These are phyloP conservation scores for Solanum verrucosum DNA, from an alignment of 257 asterid genomes.

Conservation along the genomic window DNA sequence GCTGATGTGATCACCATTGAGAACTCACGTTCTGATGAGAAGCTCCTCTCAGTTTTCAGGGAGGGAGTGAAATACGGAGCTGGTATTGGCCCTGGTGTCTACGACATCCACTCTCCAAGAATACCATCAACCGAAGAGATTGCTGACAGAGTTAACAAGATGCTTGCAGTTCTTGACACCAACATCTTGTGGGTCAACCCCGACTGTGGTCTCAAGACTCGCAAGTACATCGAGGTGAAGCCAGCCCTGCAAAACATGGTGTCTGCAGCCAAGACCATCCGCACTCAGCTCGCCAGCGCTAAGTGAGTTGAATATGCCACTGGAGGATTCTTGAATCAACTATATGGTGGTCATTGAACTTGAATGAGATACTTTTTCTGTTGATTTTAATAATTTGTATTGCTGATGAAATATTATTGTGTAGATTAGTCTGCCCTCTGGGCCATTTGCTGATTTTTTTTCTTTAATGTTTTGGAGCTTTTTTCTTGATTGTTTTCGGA, in stretches of 20 bases:
- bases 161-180: constrained; percentile 95
- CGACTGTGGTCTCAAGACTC: constrained; percentile 95
- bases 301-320: background rate
- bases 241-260: constrained; percentile 88
- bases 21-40: constrained; percentile 97
- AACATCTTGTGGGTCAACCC: constrained; percentile 98
- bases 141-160: constrained; percentile 82
- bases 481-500: background rate
- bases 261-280: constrained; percentile 72
- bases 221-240: constrained; percentile 80
- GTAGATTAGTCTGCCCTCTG: background rate
- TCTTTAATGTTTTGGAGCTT: background rate
- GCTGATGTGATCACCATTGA: constrained; percentile 97
- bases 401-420: background rate
- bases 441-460: background rate
- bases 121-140: constrained; percentile 86
- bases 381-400: background rate
- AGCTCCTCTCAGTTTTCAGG: constrained; percentile 92
- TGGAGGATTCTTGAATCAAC: background rate
- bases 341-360: background rate
- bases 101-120: constrained; percentile 95
- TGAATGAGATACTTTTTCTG: background rate
- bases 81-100: constrained; percentile 95
- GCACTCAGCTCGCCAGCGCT: constrained; percentile 22
- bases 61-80: constrained; percentile 96